Evolutionary conservation across 768 basidiomycete species (phyloP).

Genomic region (Russula griseocarnosa): DNA sequence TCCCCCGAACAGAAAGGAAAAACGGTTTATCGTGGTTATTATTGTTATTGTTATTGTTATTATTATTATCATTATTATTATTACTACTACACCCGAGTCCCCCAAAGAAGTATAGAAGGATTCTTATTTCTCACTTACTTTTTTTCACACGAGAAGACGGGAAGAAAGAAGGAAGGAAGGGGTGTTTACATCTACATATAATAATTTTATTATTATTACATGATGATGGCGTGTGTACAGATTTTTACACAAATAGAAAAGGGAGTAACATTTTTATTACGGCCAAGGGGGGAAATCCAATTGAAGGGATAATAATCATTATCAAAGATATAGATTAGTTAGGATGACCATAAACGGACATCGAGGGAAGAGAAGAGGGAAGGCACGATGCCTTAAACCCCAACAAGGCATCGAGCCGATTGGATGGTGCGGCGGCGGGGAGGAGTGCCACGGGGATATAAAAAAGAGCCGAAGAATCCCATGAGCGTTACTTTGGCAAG

Average conservation of each 20-base stretch:
- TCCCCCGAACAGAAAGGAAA: too few species aligned
- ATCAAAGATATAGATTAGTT: neutral
- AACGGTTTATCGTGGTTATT: too few species aligned
- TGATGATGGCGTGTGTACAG: too few species aligned
- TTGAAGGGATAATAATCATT: neutral
- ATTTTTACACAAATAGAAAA: too few species aligned
- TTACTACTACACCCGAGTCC: neutral
- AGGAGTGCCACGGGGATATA: neutral
- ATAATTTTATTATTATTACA: too few species aligned
- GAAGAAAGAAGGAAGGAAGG: neutral
- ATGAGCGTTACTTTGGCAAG: neutral
- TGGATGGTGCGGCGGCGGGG: neutral
- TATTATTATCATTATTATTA: too few species aligned
- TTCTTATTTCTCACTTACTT: neutral
- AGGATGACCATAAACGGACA: neutral
- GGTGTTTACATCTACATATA: too few species aligned
- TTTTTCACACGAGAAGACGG: neutral
- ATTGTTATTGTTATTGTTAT: too few species aligned
- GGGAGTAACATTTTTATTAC: too few species aligned
- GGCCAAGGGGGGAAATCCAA: too few species aligned
- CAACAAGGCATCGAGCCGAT: neutral
- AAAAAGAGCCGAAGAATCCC: constrained; percentile 1
- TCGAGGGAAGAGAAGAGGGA: neutral
- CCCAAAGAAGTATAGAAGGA: neutral
- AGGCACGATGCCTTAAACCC: neutral